Conservation (phyloP, 352 stramenopile species). For the Pythium sukuiense region DNA sequence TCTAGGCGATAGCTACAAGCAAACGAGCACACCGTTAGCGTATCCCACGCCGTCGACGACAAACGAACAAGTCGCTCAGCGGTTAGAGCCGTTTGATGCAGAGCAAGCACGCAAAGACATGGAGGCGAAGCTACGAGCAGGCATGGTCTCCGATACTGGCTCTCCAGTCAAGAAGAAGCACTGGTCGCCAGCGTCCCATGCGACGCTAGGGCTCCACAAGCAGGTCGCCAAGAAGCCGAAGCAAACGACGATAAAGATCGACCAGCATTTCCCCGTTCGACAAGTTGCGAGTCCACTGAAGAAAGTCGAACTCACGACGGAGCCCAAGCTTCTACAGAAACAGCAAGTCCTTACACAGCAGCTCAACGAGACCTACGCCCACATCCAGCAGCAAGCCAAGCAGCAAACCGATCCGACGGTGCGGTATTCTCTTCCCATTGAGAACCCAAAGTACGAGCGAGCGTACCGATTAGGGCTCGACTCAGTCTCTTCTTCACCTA, state of each 20-base stretch:
- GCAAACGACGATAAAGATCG: slow-evolving; percentile 8
- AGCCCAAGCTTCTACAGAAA: slow-evolving; percentile 31
- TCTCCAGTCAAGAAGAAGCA: slow-evolving; percentile 12
- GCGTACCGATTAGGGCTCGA: slow-evolving; percentile 60
- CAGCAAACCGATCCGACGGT: slow-evolving; percentile 40
- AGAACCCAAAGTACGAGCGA: slow-evolving; percentile 37
- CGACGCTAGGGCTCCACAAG: slow-evolving; percentile 8
- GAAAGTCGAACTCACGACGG: slow-evolving; percentile 22
- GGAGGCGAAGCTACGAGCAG: slow-evolving; percentile 15
- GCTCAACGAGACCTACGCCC: slow-evolving; percentile 29
- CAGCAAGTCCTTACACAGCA: slow-evolving; percentile 36
- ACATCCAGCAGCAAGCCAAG: slow-evolving; percentile 34
- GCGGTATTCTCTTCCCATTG: slow-evolving; percentile 53
- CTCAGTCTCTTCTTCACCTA: slow-evolving; percentile 27
- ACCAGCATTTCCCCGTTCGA: slow-evolving; percentile 37
- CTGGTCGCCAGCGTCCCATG: slow-evolving; percentile 48
- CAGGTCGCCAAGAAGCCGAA: slow-evolving; percentile 23
- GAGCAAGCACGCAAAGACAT: slow-evolving; percentile 24
- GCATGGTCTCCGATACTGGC: background rate
- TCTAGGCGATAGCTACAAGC: slow-evolving; percentile 1
- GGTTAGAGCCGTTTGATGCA: slow-evolving; percentile 20
- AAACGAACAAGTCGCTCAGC: background rate
- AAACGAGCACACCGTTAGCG: slow-evolving; percentile 13
- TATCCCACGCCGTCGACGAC: slow-evolving; percentile 15
- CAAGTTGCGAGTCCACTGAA: slow-evolving; percentile 19